phyloP scores from a whole-genome alignment of 2,329 filamentous ascomycete species.

The Colletotrichum lini region DNA sequence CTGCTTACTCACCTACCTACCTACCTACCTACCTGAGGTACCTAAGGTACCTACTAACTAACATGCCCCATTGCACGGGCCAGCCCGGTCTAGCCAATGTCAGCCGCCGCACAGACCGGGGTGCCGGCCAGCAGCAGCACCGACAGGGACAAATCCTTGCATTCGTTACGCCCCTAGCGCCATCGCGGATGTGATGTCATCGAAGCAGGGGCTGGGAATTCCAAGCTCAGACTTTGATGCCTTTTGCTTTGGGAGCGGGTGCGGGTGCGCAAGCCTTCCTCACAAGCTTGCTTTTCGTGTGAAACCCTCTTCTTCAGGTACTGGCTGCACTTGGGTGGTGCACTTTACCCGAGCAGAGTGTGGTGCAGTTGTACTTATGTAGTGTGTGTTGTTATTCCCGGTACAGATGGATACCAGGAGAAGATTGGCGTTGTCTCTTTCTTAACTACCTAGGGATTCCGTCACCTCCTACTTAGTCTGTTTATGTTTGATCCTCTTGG shows the following conservation, averaged over 20 bases:
- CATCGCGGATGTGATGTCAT: constrained; percentile 38
- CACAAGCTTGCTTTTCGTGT: constrained; percentile 38
- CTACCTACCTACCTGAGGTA: too few species aligned
- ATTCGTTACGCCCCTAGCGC: background rate
- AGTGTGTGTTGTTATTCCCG: background rate
- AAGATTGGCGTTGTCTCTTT: constrained; percentile 24
- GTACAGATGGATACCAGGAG: background rate
- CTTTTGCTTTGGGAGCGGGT: constrained; percentile 15
- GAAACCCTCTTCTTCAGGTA: constrained; percentile 19
- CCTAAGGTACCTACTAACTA: too few species aligned
- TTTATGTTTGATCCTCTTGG: background rate
- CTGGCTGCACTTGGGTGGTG: background rate
- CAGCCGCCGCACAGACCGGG: constrained; percentile 29
- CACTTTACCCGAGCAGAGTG: background rate
- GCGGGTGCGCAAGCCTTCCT: constrained; percentile 4
- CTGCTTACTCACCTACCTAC: too few species aligned
- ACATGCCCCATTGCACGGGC: constrained; percentile 10
- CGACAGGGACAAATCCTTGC: constrained; percentile 22
- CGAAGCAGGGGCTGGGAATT: constrained; percentile 20
- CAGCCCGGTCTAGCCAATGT: constrained; percentile 36
- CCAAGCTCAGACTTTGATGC: constrained; percentile 33
- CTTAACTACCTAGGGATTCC: constrained; percentile 7
- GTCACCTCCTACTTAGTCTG: background rate
- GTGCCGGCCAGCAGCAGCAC: background rate
- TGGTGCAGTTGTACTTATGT: background rate